Evolutionary conservation across 768 basidiomycete genomes (phyloP).

Genomic region (Hericium alpestre): DNA sequence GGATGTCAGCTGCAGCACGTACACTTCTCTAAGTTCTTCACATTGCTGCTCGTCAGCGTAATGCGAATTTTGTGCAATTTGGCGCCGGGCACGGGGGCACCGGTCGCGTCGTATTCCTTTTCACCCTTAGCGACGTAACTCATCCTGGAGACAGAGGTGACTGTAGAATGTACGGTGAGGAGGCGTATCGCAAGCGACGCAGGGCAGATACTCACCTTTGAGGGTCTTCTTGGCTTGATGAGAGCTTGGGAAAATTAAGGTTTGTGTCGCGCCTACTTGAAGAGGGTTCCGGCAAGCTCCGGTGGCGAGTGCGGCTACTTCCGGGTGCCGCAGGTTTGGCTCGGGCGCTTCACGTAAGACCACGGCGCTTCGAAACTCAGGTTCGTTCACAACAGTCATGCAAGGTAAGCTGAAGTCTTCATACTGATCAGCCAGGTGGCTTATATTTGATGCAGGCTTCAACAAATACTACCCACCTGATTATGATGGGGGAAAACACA

Average conservation of each 20-base stretch:
- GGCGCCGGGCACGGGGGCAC: constrained; percentile 72
- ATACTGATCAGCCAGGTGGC: not conserved
- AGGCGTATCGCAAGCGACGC: constrained; percentile 22
- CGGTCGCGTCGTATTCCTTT: constrained; percentile 94
- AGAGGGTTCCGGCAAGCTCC: not conserved
- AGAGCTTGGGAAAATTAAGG: not conserved
- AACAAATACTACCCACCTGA: constrained; percentile 78
- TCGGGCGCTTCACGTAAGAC: too few species aligned
- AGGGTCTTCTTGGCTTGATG: constrained; percentile 1
- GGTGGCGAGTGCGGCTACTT: constrained; percentile 1
- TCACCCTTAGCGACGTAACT: constrained; percentile 99
- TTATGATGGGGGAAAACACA: constrained; percentile 60
- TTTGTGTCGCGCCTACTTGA: not conserved
- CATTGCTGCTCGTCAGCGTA: constrained; percentile 95
- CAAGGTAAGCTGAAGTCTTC: constrained; percentile 25
- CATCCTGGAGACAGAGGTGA: constrained; percentile 42
- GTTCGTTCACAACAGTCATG: constrained; percentile 18
- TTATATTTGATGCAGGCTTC: constrained; percentile 34
- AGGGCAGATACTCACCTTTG: constrained; percentile 1
- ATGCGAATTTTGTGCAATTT: constrained; percentile 99
- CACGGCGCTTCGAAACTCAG: too few species aligned
- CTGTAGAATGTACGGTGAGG: constrained; percentile 69
- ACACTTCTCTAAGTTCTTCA: constrained; percentile 99
- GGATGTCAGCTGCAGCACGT: constrained; percentile 14
- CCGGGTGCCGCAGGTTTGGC: not conserved